These are phyloP conservation scores for Ambrosia hybrid DNA, from an alignment of 140 eudicot species.

Conservation along the genomic window DNA sequence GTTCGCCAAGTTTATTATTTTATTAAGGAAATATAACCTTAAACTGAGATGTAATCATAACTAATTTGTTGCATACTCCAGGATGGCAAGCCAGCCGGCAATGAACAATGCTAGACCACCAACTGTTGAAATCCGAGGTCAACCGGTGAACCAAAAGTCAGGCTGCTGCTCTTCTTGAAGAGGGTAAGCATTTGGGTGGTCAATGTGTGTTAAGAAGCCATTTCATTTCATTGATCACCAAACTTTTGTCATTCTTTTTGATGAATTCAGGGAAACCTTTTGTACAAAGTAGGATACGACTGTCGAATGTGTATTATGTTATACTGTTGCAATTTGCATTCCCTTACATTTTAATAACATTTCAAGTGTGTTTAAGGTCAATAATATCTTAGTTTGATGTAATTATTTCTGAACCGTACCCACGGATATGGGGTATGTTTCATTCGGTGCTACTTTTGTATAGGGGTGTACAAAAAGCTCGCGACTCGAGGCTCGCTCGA, in stretches of 20 bases:
- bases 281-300: conserved; percentile 65
- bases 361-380: conserved; percentile 1
- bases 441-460: background rate
- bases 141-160: conserved; percentile 82
- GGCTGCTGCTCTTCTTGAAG: conserved; percentile 89
- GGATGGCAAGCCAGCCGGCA: conserved; percentile 98
- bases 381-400: background rate
- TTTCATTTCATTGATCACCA: conserved; percentile 18
- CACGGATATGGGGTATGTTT: too few relatives aligned
- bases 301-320: conserved; percentile 39
- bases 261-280: conserved; percentile 32
- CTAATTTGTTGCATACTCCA: conserved; percentile 24
- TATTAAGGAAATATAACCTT: background rate
- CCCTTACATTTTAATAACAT: background rate
- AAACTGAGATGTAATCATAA: background rate
- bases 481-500: too few relatives aligned
- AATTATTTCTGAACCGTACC: too few relatives aligned
- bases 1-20: too few relatives aligned
- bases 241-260: conserved; percentile 41
- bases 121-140: conserved; percentile 83
- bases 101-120: conserved; percentile 70
- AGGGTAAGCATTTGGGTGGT: conserved; percentile 16
- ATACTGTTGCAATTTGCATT: conserved; percentile 23
- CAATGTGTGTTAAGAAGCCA: conserved; percentile 7
- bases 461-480: too few relatives aligned